Evolutionary conservation across 2,329 filamentous ascomycete genomes (phyloP).

Genomic region (Microdochium trichocladiopsis): DNA sequence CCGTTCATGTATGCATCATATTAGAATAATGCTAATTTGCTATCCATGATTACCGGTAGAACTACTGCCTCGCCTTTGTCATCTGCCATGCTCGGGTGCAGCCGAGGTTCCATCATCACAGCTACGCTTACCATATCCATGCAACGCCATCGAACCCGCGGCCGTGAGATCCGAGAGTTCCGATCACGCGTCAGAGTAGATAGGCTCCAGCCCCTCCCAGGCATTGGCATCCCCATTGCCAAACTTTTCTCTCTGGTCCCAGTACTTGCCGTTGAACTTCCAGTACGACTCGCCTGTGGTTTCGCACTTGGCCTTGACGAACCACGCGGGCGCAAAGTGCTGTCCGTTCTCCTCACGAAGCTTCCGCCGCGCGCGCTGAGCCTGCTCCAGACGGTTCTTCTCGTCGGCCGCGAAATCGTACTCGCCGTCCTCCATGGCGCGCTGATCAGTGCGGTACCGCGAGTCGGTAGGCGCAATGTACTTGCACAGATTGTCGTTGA

Average conservation of each 20-base stretch:
- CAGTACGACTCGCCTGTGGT: constrained; percentile 86
- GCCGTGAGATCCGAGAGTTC: too few species aligned
- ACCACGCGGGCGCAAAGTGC: constrained; percentile 82
- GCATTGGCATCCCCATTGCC: constrained; percentile 48
- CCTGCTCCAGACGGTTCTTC: constrained; percentile 92
- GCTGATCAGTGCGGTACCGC: constrained; percentile 84
- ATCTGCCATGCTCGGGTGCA: too few species aligned
- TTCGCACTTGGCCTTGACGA: constrained; percentile 63
- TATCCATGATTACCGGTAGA: too few species aligned
- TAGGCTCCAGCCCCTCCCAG: constrained; percentile 71
- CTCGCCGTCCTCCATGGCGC: constrained; percentile 97
- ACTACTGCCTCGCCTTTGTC: too few species aligned
- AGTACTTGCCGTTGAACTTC: constrained; percentile 85
- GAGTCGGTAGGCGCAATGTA: constrained; percentile 90
- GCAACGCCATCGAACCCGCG: too few species aligned
- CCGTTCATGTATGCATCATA: too few species aligned
- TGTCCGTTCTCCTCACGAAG: constrained; percentile 70
- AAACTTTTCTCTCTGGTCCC: constrained; percentile 64
- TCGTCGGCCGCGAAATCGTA: constrained; percentile 90
- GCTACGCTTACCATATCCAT: too few species aligned
- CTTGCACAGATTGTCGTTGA: constrained; percentile 72
- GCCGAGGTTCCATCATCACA: too few species aligned
- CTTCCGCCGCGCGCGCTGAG: constrained; percentile 70
- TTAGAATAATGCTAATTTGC: too few species aligned
- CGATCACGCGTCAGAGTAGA: constrained; percentile 35